Evolutionary conservation across 352 stramenopile genomes (phyloP).

Genomic region (Pythium vanterpoolii): DNA sequence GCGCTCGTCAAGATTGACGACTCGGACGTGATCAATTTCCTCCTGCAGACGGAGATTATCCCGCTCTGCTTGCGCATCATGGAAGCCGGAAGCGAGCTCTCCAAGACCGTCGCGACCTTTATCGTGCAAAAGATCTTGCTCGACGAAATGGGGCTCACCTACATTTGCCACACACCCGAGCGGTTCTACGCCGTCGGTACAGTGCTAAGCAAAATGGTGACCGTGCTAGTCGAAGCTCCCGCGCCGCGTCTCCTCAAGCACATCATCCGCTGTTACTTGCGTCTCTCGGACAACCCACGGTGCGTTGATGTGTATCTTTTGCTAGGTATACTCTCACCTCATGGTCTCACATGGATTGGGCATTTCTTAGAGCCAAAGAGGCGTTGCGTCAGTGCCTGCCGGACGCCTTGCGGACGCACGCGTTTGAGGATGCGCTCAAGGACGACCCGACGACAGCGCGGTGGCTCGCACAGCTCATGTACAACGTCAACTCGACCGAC

Average conservation of each 20-base stretch:
- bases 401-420: constrained; percentile 92
- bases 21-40: constrained; percentile 98
- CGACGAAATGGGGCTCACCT: constrained; percentile 97
- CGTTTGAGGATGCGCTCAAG: constrained; percentile 92
- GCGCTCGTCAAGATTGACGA: constrained; percentile 99
- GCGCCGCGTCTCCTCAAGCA: constrained; percentile 97
- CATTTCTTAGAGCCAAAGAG: constrained; percentile 85
- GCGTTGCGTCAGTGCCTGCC: constrained; percentile 96
- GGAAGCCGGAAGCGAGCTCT: constrained; percentile 97
- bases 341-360: neutral
- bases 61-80: constrained; percentile 98
- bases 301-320: constrained; percentile 7
- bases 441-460: constrained; percentile 96
- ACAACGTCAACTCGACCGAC: constrained; percentile 75
- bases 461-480: constrained; percentile 95
- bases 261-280: constrained; percentile 98
- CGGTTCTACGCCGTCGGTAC: constrained; percentile 86
- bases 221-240: constrained; percentile 89
- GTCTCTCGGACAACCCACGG: constrained; percentile 86
- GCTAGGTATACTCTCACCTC: neutral
- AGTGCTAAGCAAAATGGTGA: constrained; percentile 98
- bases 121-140: constrained; percentile 99
- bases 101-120: constrained; percentile 99
- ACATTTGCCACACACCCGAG: constrained; percentile 98
- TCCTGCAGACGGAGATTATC: constrained; percentile 99